Base-by-base conservation (phyloP, 164 flowering plant genomes). In the Annona cherimola region DNA sequence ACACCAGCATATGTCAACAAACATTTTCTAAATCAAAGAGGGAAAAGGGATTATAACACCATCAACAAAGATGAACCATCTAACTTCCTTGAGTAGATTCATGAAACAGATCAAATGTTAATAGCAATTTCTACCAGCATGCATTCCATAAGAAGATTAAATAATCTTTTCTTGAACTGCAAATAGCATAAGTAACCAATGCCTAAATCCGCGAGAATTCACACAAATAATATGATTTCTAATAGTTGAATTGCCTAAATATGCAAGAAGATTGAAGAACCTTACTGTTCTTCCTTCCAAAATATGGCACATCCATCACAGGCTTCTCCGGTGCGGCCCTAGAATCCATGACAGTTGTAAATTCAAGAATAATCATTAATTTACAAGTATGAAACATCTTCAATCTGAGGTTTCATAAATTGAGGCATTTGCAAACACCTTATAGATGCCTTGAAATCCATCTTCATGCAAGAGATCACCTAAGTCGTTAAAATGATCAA, bases 271-370 rank as follows among this genome's bases (percentile, higher is more conserved):
- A n/a, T 1, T n/a, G 16, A 46, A 61, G 66, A 79, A 43, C 6
- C 85, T 83, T 86, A 90, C 97, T 69, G 67, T 62, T 90, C 77
- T 4, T 87, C 79, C 76, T 81, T 90, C 99, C 99, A 94, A 74
- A 94, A 92, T 66, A 89, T 77, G 16, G 98, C 96, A 82, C 99
- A 94, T 8, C 99, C 99, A 87, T 94, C 99, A 74, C 61, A 54
- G 19, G 97, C 89, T 72, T 91, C 92, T 70, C 99, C 99, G 3
- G 93, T 89, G 60, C 99, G 93, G 72, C 85, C 91, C 98, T 94
- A 66, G 70, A 74, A 63, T 16, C 67, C 68, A 65, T 57, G 18
- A 5, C 20, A 43, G 6, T 43, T 57, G 55, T 14, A 69, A 46
- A 12, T 65, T 50, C 57, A 50, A 50, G 14, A 11, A 50, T 50